Base-by-base conservation (phyloP, 805 yeast genomes). In the Torulaspora quercuum region DNA sequence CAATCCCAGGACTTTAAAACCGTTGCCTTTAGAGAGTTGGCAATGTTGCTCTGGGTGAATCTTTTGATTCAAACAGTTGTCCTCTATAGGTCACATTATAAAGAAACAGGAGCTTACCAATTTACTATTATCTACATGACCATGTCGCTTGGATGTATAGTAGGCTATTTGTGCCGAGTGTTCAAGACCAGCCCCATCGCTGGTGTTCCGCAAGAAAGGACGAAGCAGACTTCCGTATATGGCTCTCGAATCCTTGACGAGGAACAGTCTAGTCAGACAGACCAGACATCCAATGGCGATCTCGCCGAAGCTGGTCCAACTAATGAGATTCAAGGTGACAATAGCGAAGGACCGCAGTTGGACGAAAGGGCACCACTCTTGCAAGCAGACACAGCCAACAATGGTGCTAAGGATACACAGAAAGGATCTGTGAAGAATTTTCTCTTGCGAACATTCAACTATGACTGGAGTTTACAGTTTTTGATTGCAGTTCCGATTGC, bases 391-490 rank as follows among this genome's bases (percentile, higher is more conserved):
- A 7, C 22, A 14, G 10, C 29, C 8, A n/a, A 24, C 5, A 15
- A 12, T 7, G 11, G 22, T 15, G 14, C n/a, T 5, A 32, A 28
- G 10, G 13, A 6, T 8, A 12, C 17, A 8, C 22, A 15, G 13
- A 53, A 60, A 6, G 44, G 42, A 13, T 49, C 46, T 21, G 13
- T 29, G 3, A 39, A 29, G 7, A 17, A 25, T 5, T 6, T 19
- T 10, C 28, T 25, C 13, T 11, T 4, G 2, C 16, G 14, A 10
- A 22, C 44, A 3, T 70, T 73, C 30, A 73, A 80, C 25, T 85
- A 82, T 53, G 95, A 82, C 50, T 88, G 96, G 95, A 69, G 80
- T 10, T 46, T 85, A 11, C 95, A 88, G 57, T 86, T 75, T 50
- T 46, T 84, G 20, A 44, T 79, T 1, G 55, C 81, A 11, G 85